Evolutionary conservation across 1,284 basidiomycete species (phyloP).

Genomic region (Ganoderma lingzhi): DNA sequence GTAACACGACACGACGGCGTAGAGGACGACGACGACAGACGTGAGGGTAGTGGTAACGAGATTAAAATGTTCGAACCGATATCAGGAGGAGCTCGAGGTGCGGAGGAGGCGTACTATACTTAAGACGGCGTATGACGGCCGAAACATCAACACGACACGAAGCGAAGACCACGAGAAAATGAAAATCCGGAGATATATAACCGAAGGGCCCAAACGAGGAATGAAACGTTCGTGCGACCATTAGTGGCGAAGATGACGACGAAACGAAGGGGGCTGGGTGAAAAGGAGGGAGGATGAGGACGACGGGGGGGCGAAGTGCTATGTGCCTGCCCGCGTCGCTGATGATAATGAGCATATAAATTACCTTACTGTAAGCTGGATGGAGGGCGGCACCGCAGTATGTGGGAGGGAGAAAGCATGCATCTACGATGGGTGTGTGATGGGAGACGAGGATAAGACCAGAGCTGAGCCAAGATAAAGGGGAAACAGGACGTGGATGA

Average conservation of each 20-base stretch:
- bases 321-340: slow-evolving; percentile 7
- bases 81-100: background rate
- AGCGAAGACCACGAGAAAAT: background rate
- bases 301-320: background rate
- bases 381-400: background rate
- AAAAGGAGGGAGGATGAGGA: background rate
- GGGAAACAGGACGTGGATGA: background rate
- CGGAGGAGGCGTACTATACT: background rate
- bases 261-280: background rate
- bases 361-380: slow-evolving; percentile 18
- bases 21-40: background rate
- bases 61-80: background rate
- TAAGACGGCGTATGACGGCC: background rate
- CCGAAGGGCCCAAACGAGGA: background rate
- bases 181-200: background rate
- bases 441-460: background rate
- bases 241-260: background rate
- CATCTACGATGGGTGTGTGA: background rate
- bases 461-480: background rate
- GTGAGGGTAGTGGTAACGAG: background rate
- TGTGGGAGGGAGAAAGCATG: background rate
- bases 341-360: slow-evolving; percentile 31
- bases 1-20: background rate
- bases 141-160: background rate
- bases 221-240: background rate